Base-by-base conservation (phyloP, 1,284 basidiomycete genomes). In the Golubevia pallescens region DNA sequence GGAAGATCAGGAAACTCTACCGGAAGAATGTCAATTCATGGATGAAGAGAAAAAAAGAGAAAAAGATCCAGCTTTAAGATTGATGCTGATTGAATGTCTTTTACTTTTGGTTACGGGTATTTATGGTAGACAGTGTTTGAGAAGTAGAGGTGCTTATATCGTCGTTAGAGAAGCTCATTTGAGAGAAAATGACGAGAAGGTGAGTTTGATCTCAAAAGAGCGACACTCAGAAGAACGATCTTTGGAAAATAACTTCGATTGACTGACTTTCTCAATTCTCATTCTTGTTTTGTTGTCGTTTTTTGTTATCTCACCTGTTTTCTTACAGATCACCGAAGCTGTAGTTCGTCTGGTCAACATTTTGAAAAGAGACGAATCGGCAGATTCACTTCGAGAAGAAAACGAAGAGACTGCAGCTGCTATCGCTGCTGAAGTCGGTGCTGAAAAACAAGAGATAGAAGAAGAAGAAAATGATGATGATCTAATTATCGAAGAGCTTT, bases 71-170 rank as follows among this genome's bases (percentile, higher is more conserved):
- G 90, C 89, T 1, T 88, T 98, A 53, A 90, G 97, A 0, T 88
- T 94, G 60, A 94, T 91, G 66, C 92, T 94, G 73, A 88, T 98
- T 13, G 97, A 99, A 86, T 93, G 93, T 0, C 87, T 99, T 13
- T 89, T 98, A 0, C 87, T 99, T 48, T 88, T 99, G 0, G 94
- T 93, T 73, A 94, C 95, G 2, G 95, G 93, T 0, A 90, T 92
- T 51, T 93, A 92, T 88, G 95, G 94, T 1, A 90, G 96, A 24
- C 92, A 96, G 70, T 90, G 90, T 66, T 87, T 95, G 68, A 89
- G 97, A 34, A 87, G 88, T 16, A 89, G 93, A 67, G 95, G 95
- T 0, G 92, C 93, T 0, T 99, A 99, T 86, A 91, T 92, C 77
- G 92, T 99, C 52, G 88, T 98, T 32, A 89, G 93, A 56, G 90